phyloP scores from a whole-genome alignment of 2,329 filamentous ascomycete species.

The Botrytis squamosa region DNA sequence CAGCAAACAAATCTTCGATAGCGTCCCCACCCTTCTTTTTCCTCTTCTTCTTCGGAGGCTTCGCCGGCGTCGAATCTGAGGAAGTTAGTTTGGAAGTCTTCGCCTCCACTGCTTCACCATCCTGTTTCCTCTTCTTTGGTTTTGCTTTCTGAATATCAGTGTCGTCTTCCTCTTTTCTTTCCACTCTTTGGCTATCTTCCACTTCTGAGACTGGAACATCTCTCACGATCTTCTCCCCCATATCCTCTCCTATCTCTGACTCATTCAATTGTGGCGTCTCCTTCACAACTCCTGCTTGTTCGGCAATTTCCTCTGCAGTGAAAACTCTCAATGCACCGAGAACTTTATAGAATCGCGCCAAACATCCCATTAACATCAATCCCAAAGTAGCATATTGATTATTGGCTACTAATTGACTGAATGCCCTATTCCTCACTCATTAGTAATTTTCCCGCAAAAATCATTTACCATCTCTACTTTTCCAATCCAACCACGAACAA shows the following conservation, averaged over 20 bases:
- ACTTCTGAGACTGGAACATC: constrained; percentile 22
- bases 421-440: constrained; percentile 50
- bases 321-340: constrained; percentile 40
- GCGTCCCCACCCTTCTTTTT: constrained; percentile 61
- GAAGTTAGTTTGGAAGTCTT: constrained; percentile 5
- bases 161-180: background rate
- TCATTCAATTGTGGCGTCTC: constrained; percentile 8
- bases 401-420: constrained; percentile 69
- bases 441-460: background rate
- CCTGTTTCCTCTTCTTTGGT: constrained; percentile 30
- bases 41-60: constrained; percentile 54
- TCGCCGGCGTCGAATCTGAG: constrained; percentile 39
- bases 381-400: constrained; percentile 71
- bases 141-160: constrained; percentile 27
- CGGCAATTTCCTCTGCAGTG: constrained; percentile 24
- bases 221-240: constrained; percentile 40
- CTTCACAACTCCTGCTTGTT: background rate
- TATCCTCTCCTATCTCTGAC: constrained; percentile 24
- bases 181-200: constrained; percentile 3
- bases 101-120: constrained; percentile 10
- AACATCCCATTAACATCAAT: constrained; percentile 61
- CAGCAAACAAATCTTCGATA: constrained; percentile 71
- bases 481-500: constrained; percentile 37
- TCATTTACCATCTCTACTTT: background rate
- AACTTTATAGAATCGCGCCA: constrained; percentile 57